Evolutionary conservation across 768 basidiomycete genomes (phyloP).

Genomic region (Naganishia kalamii): DNA sequence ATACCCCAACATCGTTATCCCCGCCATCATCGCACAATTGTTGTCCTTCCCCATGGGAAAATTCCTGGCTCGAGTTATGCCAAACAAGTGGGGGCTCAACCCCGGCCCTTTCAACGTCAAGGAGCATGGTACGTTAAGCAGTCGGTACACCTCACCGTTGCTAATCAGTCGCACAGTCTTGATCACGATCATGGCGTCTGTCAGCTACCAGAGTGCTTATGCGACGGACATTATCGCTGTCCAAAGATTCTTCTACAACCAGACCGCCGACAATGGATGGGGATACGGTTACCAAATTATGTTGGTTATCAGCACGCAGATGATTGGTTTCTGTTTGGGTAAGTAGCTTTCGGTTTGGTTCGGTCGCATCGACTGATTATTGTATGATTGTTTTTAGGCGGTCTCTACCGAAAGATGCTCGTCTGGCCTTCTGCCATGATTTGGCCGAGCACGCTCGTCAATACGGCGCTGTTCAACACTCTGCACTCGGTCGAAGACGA

Average conservation of each 20-base stretch:
- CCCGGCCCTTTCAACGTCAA: constrained; percentile 35
- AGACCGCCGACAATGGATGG: constrained; percentile 30
- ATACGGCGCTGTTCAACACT: constrained; percentile 44
- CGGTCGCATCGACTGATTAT: neutral
- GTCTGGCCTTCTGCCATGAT: constrained; percentile 44
- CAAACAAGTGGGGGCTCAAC: constrained; percentile 33
- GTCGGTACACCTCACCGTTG: constrained; percentile 49
- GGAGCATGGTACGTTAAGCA: constrained; percentile 52
- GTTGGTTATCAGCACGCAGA: constrained; percentile 45
- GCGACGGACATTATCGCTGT: constrained; percentile 47
- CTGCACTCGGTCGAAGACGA: constrained; percentile 32
- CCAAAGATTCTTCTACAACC: constrained; percentile 44
- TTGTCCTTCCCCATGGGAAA: constrained; percentile 26
- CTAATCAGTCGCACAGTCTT: no score
- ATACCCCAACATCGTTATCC: constrained; percentile 50
- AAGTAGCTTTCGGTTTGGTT: neutral
- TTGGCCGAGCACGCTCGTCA: constrained; percentile 44
- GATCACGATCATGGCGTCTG: constrained; percentile 31
- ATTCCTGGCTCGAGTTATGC: constrained; percentile 14
- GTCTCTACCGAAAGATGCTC: constrained; percentile 35
- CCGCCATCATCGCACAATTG: constrained; percentile 38
- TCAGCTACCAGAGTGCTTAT: constrained; percentile 42
- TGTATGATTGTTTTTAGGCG: constrained; percentile 13
- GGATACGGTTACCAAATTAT: constrained; percentile 48
- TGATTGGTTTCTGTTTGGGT: constrained; percentile 45